Evolutionary conservation across 192 early-diverging fungal species (phyloP).

Genomic region (Umbelopsis sp.): DNA sequence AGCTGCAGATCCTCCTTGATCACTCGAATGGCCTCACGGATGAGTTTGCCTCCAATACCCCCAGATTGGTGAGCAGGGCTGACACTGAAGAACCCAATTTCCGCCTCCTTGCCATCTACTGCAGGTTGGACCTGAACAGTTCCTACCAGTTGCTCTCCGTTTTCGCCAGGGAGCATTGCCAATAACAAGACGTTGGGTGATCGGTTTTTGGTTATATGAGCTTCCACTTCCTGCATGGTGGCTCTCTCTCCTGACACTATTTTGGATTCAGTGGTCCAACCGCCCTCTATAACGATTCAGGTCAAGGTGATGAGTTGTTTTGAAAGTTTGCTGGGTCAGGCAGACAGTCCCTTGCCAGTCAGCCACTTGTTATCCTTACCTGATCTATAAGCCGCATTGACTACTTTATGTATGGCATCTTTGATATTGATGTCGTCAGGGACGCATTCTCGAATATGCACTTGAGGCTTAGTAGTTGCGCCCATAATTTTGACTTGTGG

Average conservation of each 20-base stretch:
- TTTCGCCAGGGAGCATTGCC: constrained; percentile 39
- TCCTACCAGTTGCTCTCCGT: constrained; percentile 39
- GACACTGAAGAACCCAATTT: constrained; percentile 53
- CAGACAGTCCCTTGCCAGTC: too few species aligned
- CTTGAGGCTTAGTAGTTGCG: not conserved
- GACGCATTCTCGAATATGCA: constrained; percentile 28
- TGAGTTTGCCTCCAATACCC: constrained; percentile 52
- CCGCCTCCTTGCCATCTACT: constrained; percentile 39
- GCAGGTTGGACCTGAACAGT: constrained; percentile 49
- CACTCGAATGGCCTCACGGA: constrained; percentile 37
- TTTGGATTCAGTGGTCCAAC: constrained; percentile 54
- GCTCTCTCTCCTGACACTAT: constrained; percentile 48
- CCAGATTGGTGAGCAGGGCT: constrained; percentile 47
- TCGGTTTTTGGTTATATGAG: constrained; percentile 34
- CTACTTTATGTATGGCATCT: constrained; percentile 34
- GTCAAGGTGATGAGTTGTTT: not conserved
- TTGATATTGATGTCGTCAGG: constrained; percentile 25
- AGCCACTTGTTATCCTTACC: constrained; percentile 26
- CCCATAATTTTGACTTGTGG: not conserved
- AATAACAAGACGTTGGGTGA: constrained; percentile 42
- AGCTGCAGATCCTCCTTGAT: constrained; percentile 40
- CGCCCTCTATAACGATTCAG: constrained; percentile 32
- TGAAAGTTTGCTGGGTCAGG: too few species aligned
- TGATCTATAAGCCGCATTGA: constrained; percentile 52
- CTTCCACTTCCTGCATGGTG: constrained; percentile 36